Base-by-base conservation (phyloP, 2,329 filamentous ascomycete species). In the Capronia epimyces region DNA sequence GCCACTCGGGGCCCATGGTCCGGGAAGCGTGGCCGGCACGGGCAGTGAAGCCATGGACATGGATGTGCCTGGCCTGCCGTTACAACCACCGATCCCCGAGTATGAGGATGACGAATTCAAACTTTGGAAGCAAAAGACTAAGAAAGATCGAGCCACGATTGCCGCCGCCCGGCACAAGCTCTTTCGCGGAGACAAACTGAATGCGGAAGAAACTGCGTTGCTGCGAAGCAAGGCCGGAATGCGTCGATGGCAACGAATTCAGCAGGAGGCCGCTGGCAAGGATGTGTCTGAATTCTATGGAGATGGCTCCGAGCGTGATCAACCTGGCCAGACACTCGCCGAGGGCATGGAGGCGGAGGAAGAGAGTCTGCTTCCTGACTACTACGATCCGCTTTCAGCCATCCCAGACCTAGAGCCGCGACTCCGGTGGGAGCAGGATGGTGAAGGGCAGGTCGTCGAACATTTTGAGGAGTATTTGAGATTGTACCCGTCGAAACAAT, bases 101-200 rank as follows among this genome's bases (percentile, higher is more conserved):
- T 82, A 94, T 61, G 90, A 97, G 61, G 90, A 97, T 52, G 72
- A 79, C 1, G 91, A 96, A 65, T 95, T 93, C 71, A 95, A 94
- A 67, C 87, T 93, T 29, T 98, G 94, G 93, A 98, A 97, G 72
- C 91, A 97, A 69, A 89, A 95, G 34, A 98, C 93, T 1, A 97
- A 97, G 71, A 96, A 93, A 66, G 90, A 95, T 63, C 84, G 93
- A 56, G 93, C 93, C 3, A 74, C 86, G 20, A 82, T 91, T 46
- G 86, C 93, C 52, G 89, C 90, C 57, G 88, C 95, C 65, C 81
- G 93, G 25, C 84, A 89, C 67, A 81, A 86, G 32, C 79, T 98
- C 12, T 95, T 98, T 71, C 86, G 85, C 55, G 86, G 85, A 44
- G 84, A 89, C 62, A 87, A 83, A 63, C 75, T 98, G 43, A 95